Evolutionary conservation across 2,329 filamentous ascomycete species (phyloP).

Genomic region (Huntiella decipiens): DNA sequence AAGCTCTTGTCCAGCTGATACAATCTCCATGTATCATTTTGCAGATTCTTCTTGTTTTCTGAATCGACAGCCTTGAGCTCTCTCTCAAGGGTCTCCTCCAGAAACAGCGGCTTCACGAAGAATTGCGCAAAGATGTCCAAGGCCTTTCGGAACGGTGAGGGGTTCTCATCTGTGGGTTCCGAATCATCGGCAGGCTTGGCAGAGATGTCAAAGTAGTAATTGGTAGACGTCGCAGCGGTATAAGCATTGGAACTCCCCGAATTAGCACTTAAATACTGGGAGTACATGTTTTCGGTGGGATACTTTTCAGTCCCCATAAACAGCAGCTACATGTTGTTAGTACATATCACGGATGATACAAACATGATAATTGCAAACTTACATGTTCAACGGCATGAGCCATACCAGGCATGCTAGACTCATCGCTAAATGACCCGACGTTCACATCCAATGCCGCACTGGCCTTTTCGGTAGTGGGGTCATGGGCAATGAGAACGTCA

Average conservation of each 20-base stretch:
- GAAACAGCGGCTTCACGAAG: conserved; percentile 74
- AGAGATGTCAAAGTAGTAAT: conserved; percentile 93
- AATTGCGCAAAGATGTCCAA: conserved; percentile 88
- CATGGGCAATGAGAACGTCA: conserved; percentile 81
- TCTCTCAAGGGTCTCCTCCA: conserved; percentile 66
- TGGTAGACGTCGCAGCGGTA: conserved; percentile 81
- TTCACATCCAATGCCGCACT: conserved; percentile 90
- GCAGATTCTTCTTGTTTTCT: conserved; percentile 94
- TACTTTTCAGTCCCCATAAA: conserved; percentile 99
- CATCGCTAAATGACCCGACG: conserved; percentile 88
- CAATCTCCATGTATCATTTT: conserved; percentile 74
- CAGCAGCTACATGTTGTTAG: conserved; percentile 34
- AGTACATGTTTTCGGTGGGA: conserved; percentile 87
- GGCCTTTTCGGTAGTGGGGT: conserved; percentile 89
- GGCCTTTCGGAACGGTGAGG: conserved; percentile 52
- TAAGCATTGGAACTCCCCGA: conserved; percentile 91
- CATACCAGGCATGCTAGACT: conserved; percentile 79
- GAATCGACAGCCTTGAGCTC: conserved; percentile 82
- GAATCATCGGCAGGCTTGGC: conserved; percentile 50
- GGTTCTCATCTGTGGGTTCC: conserved; percentile 34
- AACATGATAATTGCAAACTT: conserved; percentile 14
- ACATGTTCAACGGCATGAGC: conserved; percentile 90
- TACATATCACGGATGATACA: background rate
- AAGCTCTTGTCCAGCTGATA: conserved; percentile 75
- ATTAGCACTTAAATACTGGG: conserved; percentile 74